phyloP scores from a whole-genome alignment of 768 basidiomycete genomes.

The Galerina marginata region DNA sequence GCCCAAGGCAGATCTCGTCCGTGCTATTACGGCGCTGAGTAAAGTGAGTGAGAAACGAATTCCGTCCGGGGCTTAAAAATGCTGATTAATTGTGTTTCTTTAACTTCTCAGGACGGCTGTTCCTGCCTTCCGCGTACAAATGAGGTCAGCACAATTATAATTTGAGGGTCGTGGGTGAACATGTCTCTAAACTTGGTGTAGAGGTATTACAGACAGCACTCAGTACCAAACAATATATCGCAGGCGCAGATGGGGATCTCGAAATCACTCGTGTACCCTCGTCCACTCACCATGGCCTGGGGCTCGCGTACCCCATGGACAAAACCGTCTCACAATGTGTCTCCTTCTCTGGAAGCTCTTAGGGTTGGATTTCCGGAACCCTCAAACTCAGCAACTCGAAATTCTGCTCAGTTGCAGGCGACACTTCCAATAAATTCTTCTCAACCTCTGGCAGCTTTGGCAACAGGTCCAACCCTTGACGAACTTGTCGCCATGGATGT shows the following conservation, averaged over 20 bases:
- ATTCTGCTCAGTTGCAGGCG: no score
- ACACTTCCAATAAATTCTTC: no score
- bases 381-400: no score
- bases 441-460: no score
- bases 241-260: neutral
- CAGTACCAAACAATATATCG: neutral
- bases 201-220: conserved; percentile 6
- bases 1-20: neutral
- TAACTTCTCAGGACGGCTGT: neutral
- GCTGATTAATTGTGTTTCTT: neutral
- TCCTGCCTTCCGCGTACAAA: neutral
- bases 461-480: no score
- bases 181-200: neutral
- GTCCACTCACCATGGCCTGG: neutral
- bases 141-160: neutral
- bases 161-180: no score
- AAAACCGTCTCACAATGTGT: neutral
- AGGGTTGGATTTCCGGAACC: no score
- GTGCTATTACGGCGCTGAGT: neutral
- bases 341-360: neutral
- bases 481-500: no score
- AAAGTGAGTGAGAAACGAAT: neutral
- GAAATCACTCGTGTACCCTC: neutral
- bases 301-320: neutral
- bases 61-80: neutral